Percentiles rank a stretch among this genome's conserved stretches.
phyloP scores from a whole-genome alignment of 768 basidiomycete species.

The Phanerochaete carnosa region DNA sequence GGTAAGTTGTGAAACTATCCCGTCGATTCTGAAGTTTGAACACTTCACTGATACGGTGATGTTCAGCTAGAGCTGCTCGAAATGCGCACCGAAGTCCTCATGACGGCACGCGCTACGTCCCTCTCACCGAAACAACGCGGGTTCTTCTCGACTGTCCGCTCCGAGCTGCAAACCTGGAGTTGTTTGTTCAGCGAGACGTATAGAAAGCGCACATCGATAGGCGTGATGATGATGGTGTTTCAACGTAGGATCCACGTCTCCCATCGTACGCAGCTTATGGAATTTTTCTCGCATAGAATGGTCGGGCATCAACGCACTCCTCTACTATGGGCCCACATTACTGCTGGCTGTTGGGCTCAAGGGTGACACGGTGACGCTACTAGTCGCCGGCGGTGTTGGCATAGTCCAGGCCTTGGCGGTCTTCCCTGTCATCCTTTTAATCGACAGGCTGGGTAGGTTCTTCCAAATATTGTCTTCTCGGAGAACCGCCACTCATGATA shows the following conservation, averaged over 20 bases:
- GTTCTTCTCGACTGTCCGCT: constrained; percentile 8
- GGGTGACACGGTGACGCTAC: constrained; percentile 54
- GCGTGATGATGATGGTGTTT: constrained; percentile 76
- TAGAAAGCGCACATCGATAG: constrained; percentile 61
- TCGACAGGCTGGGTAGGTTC: constrained; percentile 55
- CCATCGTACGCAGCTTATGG: neutral
- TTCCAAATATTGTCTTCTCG: no score
- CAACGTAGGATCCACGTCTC: constrained; percentile 54
- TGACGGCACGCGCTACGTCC: constrained; percentile 37
- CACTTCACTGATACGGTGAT: neutral
- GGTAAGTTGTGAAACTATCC: constrained; percentile 26
- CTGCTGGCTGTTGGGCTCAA: constrained; percentile 60
- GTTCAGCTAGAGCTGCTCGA: constrained; percentile 67
- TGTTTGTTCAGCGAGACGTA: constrained; percentile 53
- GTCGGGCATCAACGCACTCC: constrained; percentile 82
- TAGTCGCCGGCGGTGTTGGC: constrained; percentile 78
- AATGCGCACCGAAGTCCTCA: constrained; percentile 64
- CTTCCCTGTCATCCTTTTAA: constrained; percentile 65
- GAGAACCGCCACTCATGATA: neutral
- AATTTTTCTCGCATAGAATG: constrained; percentile 51
- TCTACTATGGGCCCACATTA: constrained; percentile 80
- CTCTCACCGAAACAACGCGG: neutral
- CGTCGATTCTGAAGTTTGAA: neutral
- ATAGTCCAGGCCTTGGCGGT: constrained; percentile 77
- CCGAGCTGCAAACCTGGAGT: constrained; percentile 49